A percentile compares a stretch with the other conserved stretches of the same genome.
Conservation (phyloP, 176 grass and related monocot genomes). For the Musa troglodytarum region DNA sequence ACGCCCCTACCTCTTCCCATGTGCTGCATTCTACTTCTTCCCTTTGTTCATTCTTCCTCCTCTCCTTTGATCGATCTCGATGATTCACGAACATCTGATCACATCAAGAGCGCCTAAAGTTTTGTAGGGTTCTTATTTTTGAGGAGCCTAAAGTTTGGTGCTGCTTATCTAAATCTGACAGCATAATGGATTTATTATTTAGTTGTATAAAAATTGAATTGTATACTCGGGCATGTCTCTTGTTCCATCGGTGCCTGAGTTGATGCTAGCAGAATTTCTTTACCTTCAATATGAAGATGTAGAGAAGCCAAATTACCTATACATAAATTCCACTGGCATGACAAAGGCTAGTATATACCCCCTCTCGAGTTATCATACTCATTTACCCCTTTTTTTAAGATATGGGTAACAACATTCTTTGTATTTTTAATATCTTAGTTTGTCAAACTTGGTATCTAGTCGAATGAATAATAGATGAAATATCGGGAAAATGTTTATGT, state of each 20-base stretch:
- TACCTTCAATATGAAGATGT: constrained; percentile 73
- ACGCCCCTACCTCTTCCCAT: no score
- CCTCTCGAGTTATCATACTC: neutral
- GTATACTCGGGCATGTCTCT: constrained; percentile 89
- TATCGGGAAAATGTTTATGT: neutral
- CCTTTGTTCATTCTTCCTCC: no score
- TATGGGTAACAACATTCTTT: neutral
- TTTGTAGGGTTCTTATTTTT: no score
- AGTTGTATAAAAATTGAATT: constrained; percentile 76
- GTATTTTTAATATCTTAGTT: neutral
- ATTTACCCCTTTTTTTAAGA: neutral
- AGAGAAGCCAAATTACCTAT: constrained; percentile 80
- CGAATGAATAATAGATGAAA: neutral
- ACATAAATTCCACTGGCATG: constrained; percentile 87
- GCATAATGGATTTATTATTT: constrained; percentile 16
- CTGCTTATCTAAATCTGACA: no score
- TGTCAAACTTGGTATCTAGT: neutral
- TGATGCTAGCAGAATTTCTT: constrained; percentile 75
- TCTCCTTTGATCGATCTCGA: no score
- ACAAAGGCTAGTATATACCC: constrained; percentile 39
- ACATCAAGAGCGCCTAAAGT: no score
- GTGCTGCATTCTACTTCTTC: no score
- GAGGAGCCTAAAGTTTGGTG: no score
- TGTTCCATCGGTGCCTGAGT: constrained; percentile 55
- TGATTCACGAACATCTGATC: no score